Evolutionary conservation across 176 grass and related monocot species (phyloP), one percentile per base, ranked within the genome.

Genomic region (Chrysopogon serrulatus): DNA sequence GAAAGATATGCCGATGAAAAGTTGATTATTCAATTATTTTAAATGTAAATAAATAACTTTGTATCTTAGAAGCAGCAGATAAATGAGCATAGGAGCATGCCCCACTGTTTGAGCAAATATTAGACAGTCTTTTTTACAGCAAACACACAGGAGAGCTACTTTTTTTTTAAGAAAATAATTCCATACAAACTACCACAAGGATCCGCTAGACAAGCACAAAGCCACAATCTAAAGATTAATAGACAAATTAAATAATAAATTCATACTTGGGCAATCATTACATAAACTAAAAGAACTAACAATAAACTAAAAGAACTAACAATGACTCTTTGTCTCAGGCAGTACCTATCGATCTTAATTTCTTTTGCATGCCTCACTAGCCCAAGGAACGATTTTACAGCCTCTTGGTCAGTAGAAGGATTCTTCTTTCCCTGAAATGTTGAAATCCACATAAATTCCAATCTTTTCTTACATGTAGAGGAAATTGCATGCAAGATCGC

Each of bases 391-490:
- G 65, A 80, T 79, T 88, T 79, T 73, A 98, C 96, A 82, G 87
- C 71, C 39, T 91, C 76, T 77, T 31, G 75, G 67, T 95, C 92
- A 28, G 91, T 98, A 81, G 79, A 86, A 85, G 93, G 92, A 92
- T 98, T 95, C 79, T 84, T 95, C 85, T 98, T 98, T 53, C 96
- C 96, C 96, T 98, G 88, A 42, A 91, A 53, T 53, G 65, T 75
- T 34, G 13, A 81, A 73, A 15, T 82, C 33, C 18, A 64, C 19
- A 70, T 57, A 60, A 75, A 31, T 41, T 70, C 9, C 28, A 34
- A 72, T 51, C 6, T 59, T 12, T 77, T 32, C 64, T 48, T 78
- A 69, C 35, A 77, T 39, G 42, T 11, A 74, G 33, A 79, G 44
- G 76, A 48, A 63, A 79, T 43, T 27, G 17, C 49, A 49, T n/a